These are phyloP conservation scores for Cryptosporidium bovis DNA, from an alignment of 169 alveolate genomes.

Conservation along the genomic window DNA sequence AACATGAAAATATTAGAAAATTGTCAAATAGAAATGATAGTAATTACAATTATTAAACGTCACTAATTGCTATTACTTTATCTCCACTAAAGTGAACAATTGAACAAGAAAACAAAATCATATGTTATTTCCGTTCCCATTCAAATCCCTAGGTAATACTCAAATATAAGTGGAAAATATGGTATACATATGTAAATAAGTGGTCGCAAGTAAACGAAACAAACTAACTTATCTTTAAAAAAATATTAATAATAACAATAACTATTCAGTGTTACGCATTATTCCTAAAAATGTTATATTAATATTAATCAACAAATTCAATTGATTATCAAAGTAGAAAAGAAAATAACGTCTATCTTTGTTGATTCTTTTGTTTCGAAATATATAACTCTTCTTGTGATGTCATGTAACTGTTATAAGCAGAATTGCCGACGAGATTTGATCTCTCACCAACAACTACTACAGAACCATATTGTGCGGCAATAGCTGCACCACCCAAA, in stretches of 20 bases:
- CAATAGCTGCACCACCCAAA: conserved; percentile 90
- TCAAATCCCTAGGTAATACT: too few species aligned
- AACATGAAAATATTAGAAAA: background rate
- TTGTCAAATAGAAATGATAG: background rate
- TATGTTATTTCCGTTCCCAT: too few species aligned
- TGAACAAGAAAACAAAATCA: too few species aligned
- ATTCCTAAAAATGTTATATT: too few species aligned
- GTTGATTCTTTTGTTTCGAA: conserved; percentile 36
- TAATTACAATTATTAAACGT: background rate
- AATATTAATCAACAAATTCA: too few species aligned
- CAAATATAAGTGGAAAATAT: too few species aligned
- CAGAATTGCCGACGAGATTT: conserved; percentile 85
- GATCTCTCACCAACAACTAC: conserved; percentile 90
- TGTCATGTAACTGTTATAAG: conserved; percentile 83
- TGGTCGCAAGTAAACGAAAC: too few species aligned
- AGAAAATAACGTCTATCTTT: background rate
- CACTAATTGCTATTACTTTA: background rate
- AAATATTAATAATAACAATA: too few species aligned
- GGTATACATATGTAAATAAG: too few species aligned
- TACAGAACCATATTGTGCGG: conserved; percentile 91
- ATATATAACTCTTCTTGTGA: conserved; percentile 80
- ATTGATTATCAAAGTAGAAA: conserved; percentile 4
- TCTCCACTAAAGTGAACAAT: background rate
- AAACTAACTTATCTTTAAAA: too few species aligned
- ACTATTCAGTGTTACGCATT: too few species aligned